Evolutionary conservation across 495 filamentous ascomycete species (phyloP), one percentile per base, ranked within the genome.

Genomic region (Penicillium dipodomyicola): DNA sequence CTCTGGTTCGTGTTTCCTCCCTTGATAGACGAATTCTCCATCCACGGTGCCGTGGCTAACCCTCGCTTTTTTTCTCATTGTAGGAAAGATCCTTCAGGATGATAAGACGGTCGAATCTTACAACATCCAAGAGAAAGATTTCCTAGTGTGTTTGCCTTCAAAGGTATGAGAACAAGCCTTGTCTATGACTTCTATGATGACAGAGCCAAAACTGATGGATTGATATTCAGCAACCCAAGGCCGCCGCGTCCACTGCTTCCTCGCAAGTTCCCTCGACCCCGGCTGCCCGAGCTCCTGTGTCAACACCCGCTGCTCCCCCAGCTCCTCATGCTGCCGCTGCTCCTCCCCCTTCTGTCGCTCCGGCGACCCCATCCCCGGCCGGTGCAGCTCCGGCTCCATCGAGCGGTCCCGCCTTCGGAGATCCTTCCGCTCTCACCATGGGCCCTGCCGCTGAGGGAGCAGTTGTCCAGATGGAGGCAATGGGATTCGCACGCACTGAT

Each of bases 101-200:
- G 89, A 87, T 58, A 93, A 96, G 65, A 93, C 93, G 15, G 87
- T 97, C 61, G 91, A 92, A 69, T 89, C 88, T 5, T 97, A 96
- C 78, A 95, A 88, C 75, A 96, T 98, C 56, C 93, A 98, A 76
- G 94, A 97, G 82, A 98, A 97, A 82, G 94, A 94, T 23, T 97
- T 96, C 71, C 87, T 98, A 63, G 95, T 98, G 42, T 98, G 94
- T 73, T 94, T 98, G 83, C 84, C 94, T 43, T 87, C 86, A 56
- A 97, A 97, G 89, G 93, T 96, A 82, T 59, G 33, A 10, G 19
- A 49, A 49, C 10, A 14, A 25, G 1, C 32, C 15, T 41, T 29
- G 5, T 35, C 17, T 33, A 23, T 14, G 15, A 19, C 32, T 19
- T 40, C 14, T 10, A 46, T 27, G 19, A 11, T 48, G 49, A 44